These are phyloP conservation scores for Pancytospora epiphaga DNA, from an alignment of 371 early-diverging fungal species.

Conservation along the genomic window DNA sequence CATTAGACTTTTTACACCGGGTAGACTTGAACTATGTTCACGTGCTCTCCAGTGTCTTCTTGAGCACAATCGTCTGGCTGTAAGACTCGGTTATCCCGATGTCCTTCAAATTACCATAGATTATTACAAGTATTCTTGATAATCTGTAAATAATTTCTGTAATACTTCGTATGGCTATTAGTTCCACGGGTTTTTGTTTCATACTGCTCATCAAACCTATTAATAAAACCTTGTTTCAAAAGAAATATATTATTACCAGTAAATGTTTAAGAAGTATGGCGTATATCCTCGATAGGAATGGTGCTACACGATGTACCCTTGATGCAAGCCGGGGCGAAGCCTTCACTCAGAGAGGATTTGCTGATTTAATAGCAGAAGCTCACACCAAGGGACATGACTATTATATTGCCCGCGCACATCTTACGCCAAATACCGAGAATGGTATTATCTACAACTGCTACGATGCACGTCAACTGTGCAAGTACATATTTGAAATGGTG, in stretches of 20 bases:
- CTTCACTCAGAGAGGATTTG: slow-evolving; percentile 60
- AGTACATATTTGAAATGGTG: slow-evolving; percentile 62
- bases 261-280: slow-evolving; percentile 16
- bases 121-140: too few relatives aligned
- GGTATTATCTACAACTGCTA: slow-evolving; percentile 49
- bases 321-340: slow-evolving; percentile 54
- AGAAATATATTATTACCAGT: too few relatives aligned
- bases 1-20: too few relatives aligned
- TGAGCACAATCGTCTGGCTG: too few relatives aligned
- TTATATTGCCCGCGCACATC: slow-evolving; percentile 50
- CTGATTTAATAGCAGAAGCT: slow-evolving; percentile 55
- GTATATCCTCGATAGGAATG: slow-evolving; percentile 48
- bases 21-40: too few relatives aligned
- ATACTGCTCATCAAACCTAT: too few relatives aligned
- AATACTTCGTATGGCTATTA: too few relatives aligned
- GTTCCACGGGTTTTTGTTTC: too few relatives aligned
- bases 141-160: too few relatives aligned
- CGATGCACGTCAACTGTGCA: slow-evolving; percentile 61
- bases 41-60: too few relatives aligned
- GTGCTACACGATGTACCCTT: slow-evolving; percentile 44
- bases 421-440: slow-evolving; percentile 4
- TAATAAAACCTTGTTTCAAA: neutral
- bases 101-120: too few relatives aligned
- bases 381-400: slow-evolving; percentile 48
- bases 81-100: too few relatives aligned